Conservation (phyloP, 129 eudicot genomes). For the Sambucus nigra region DNA sequence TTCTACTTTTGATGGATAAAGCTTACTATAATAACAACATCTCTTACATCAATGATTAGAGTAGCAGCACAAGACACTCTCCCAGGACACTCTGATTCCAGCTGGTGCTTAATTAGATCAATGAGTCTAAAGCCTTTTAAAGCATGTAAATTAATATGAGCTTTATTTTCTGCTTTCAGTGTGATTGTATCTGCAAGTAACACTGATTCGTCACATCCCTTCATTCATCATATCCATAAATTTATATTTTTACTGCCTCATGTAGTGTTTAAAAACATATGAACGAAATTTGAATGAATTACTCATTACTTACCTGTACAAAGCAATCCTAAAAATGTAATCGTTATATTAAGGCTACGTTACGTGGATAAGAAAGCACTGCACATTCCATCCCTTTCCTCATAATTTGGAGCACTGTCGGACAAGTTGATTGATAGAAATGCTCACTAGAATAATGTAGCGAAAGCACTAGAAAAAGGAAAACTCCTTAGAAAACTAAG, state of each 20-base stretch:
- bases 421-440: slow-evolving; percentile 67
- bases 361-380: slow-evolving; percentile 65
- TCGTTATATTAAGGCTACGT: slow-evolving; percentile 71
- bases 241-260: no score
- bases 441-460: no score
- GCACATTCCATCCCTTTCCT: slow-evolving; percentile 93
- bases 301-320: slow-evolving; percentile 47
- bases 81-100: slow-evolving; percentile 93
- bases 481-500: no score
- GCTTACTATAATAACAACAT: slow-evolving; percentile 67
- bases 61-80: slow-evolving; percentile 88
- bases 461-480: no score
- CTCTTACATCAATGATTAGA: slow-evolving; percentile 90
- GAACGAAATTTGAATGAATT: neutral
- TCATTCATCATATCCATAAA: no score
- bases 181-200: slow-evolving; percentile 76
- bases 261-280: no score
- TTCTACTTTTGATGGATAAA: neutral
- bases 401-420: slow-evolving; percentile 47
- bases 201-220: slow-evolving; percentile 98
- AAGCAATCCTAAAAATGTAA: slow-evolving; percentile 92
- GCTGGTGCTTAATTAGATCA: slow-evolving; percentile 73
- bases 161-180: slow-evolving; percentile 78
- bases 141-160: slow-evolving; percentile 51
- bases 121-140: slow-evolving; percentile 79